Evolutionary conservation across 306 rosid genomes (phyloP).

Genomic region (Boehmeria nivea): DNA sequence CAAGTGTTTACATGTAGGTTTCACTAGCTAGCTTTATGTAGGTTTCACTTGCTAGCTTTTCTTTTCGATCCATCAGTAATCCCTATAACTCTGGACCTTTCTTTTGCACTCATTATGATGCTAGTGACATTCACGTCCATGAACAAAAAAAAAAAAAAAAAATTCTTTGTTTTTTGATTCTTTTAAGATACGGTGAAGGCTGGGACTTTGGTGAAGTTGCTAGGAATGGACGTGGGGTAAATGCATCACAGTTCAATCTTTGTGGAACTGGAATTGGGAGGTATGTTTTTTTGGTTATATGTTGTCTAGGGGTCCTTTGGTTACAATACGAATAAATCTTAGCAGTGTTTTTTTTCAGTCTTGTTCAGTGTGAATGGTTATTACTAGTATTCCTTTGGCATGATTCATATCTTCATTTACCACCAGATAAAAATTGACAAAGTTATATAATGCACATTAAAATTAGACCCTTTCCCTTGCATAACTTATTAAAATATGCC

Average conservation of each 20-base stretch:
- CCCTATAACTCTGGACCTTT: no score
- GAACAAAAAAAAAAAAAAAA: no score
- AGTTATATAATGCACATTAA: no score
- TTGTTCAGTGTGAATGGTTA: conserved; percentile 1
- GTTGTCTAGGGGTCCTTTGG: no score
- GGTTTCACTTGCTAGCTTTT: conserved; percentile 16
- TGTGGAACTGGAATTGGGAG: conserved; percentile 83
- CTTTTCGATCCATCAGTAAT: not conserved
- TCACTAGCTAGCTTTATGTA: conserved; percentile 25
- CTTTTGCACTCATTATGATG: conserved; percentile 17
- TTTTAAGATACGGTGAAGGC: conserved; percentile 99
- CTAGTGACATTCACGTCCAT: no score
- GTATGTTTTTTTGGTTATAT: conserved; percentile 22
- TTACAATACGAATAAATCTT: no score
- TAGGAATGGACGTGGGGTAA: conserved; percentile 80
- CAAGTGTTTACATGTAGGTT: conserved; percentile 81
- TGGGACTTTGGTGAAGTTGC: conserved; percentile 99
- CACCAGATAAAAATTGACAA: not conserved
- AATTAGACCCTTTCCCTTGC: no score
- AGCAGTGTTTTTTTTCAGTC: not conserved
- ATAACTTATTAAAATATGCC: no score
- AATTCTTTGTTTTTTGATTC: conserved; percentile 13
- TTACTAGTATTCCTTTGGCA: not conserved
- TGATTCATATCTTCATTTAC: not conserved
- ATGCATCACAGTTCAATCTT: conserved; percentile 88